Evolutionary conservation across 2,329 filamentous ascomycete genomes (phyloP), one percentile per base, ranked within the genome.

Genomic region (Chaetomiaceae sp.): DNA sequence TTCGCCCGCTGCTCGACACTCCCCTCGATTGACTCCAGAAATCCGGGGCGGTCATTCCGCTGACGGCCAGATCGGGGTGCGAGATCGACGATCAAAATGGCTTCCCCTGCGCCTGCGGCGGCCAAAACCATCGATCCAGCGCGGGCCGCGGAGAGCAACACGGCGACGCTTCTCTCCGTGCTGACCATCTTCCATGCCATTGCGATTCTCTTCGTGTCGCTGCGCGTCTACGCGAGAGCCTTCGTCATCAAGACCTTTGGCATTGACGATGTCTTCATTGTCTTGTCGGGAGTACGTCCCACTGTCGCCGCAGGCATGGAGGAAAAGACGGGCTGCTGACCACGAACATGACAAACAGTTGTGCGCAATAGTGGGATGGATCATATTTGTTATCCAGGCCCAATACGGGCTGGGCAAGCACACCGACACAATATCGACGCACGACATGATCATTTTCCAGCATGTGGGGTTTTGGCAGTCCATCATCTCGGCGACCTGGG

Each of bases 341-440:
- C 19, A 37, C n/a, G 19, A 12, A 27, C 11, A 5, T 19, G 15
- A 24, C n/a, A 17, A 22, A 27, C 45, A 65, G 62, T 19, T 60
- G 1, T 62, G 59, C 37, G 56, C 62, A 15, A 41, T 61, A 4
- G 58, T 50, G 14, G 63, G 62, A 9, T 60, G 53, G 51, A 49
- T 56, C 8, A 53, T 57, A 47, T 74, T 76, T 48, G 58, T 70
- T 6, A 60, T 68, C 14, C 68, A 75, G 52, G 61, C 63, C 1
- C 54, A 66, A 4, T 60, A 71, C 47, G 75, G 73, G 3, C 58
- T 77, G 7, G 75, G 75, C 8, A 66, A 62, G 39, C 73, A 75
- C 50, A 57, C 61, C 9, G 49, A 60, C 4, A 66, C 66, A 3
- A 60, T 75, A 29, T 50, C 60, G 3, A 44, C 47, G 1, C 22